Percentiles rank a stretch among this genome's conserved stretches.
These are phyloP conservation scores for Juncus effusus DNA, from an alignment of 176 grass and related monocot species.

Conservation along the genomic window DNA sequence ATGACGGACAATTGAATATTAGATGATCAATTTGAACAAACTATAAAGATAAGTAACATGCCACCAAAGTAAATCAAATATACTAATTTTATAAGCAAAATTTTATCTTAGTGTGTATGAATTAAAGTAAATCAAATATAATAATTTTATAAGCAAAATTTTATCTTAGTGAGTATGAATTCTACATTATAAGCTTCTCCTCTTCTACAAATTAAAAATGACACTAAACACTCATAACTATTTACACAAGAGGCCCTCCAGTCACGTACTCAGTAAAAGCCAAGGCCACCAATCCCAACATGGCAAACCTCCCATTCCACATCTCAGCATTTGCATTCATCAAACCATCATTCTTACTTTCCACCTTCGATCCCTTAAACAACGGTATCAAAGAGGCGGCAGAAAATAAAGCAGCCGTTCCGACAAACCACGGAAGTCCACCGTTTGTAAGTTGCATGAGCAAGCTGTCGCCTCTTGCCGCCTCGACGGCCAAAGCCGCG, in stretches of 20 bases:
- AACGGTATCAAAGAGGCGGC: constrained; percentile 64
- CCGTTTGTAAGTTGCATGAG: constrained; percentile 23
- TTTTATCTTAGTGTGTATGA: too few species aligned
- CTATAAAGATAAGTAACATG: too few species aligned
- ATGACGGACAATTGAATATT: too few species aligned
- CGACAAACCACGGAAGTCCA: constrained; percentile 38
- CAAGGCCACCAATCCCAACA: constrained; percentile 78
- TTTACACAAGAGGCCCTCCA: constrained; percentile 56
- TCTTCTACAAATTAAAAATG: neutral
- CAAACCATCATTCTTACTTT: constrained; percentile 28
- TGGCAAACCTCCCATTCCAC: constrained; percentile 84
- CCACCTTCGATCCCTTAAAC: constrained; percentile 44
- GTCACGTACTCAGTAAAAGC: constrained; percentile 76
- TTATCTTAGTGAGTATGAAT: too few species aligned
- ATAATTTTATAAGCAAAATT: too few species aligned
- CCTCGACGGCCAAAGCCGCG: constrained; percentile 20
- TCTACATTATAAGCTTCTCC: too few species aligned
- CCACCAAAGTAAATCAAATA: too few species aligned
- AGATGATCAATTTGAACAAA: too few species aligned
- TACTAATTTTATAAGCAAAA: too few species aligned
- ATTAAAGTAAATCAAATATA: too few species aligned
- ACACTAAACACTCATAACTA: neutral
- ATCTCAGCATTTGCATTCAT: constrained; percentile 67
- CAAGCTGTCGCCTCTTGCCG: neutral
- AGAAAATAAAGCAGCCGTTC: constrained; percentile 38